Evolutionary conservation across 345 rosid genomes (phyloP).

Genomic region (Acer campestre): DNA sequence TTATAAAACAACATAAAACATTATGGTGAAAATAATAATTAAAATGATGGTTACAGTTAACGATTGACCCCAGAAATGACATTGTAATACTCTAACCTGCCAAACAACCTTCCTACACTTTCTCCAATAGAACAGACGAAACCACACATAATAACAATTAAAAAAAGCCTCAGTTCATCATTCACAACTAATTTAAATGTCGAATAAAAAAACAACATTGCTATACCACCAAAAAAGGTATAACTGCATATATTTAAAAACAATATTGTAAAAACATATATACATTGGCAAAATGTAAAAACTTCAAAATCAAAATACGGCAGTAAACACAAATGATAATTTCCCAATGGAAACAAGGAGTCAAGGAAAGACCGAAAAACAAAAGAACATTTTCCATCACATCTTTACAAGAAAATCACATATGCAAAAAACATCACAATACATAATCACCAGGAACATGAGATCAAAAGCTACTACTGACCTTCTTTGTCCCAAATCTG

Average conservation of each 20-base stretch:
- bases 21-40: neutral
- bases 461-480: constrained; percentile 27
- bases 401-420: neutral
- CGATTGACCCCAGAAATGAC: neutral
- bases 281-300: neutral
- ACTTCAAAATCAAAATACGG: neutral
- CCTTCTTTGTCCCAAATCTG: constrained; percentile 94
- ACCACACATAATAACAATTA: neutral
- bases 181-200: neutral
- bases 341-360: neutral
- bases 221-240: neutral
- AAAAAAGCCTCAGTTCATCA: neutral
- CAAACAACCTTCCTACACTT: neutral
- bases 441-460: neutral
- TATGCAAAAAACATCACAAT: neutral
- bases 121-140: neutral
- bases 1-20: neutral
- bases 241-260: neutral
- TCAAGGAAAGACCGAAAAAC: neutral
- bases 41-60: neutral
- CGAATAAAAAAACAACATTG: neutral
- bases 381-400: neutral
- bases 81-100: neutral
- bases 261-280: neutral
- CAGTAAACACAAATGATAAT: neutral